Evolutionary conservation across 306 rosid species (phyloP).

Genomic region (Mimosa pudica): DNA sequence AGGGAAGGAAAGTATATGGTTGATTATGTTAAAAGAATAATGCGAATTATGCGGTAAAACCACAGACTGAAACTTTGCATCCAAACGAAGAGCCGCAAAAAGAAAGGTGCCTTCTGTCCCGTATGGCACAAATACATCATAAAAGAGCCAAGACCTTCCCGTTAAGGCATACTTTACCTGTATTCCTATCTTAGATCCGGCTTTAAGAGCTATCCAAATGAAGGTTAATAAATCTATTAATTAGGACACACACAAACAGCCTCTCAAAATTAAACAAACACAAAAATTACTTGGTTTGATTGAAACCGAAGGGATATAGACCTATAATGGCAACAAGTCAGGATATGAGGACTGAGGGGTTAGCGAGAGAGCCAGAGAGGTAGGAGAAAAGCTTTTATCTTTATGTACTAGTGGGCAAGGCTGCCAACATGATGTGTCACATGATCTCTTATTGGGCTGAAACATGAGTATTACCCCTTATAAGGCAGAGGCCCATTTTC

Average conservation of each 20-base stretch:
- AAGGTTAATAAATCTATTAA: neutral
- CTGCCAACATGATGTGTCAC: too few species aligned
- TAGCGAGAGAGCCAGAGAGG: neutral
- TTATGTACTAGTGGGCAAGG: neutral
- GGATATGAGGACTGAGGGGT: neutral
- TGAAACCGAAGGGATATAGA: neutral
- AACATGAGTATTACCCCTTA: neutral
- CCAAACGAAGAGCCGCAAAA: conserved; percentile 19
- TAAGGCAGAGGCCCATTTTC: neutral
- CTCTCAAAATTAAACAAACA: neutral
- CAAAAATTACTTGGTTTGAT: neutral
- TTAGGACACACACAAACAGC: neutral
- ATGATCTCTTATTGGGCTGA: neutral
- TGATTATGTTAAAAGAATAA: conserved; percentile 39
- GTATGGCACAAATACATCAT: neutral
- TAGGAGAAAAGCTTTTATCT: neutral
- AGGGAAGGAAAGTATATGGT: conserved; percentile 28
- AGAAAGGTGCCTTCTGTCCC: neutral
- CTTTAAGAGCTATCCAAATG: neutral
- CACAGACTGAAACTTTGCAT: conserved; percentile 28
- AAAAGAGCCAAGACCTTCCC: conserved; percentile 14
- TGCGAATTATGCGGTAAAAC: conserved; percentile 33
- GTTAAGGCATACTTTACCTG: conserved; percentile 25
- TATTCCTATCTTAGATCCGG: conserved; percentile 12
- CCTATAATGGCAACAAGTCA: neutral